Percentiles rank a stretch among this genome's conserved stretches.
Conservation (phyloP, 2,329 filamentous ascomycete genomes). For the Hymenoscyphus fructigenus region DNA sequence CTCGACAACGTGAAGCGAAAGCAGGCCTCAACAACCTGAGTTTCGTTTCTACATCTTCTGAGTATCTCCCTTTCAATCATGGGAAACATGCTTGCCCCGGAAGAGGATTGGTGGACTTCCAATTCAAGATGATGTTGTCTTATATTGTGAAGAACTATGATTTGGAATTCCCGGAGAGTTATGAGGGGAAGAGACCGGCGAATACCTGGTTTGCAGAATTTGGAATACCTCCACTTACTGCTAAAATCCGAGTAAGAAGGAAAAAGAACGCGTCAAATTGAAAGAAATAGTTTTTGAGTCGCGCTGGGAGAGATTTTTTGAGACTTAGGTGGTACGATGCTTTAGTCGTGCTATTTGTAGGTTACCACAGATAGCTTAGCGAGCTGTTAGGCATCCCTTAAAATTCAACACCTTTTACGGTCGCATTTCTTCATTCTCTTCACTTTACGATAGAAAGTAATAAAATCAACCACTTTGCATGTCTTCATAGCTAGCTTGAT, state of each 20-base stretch:
- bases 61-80: constrained; percentile 26
- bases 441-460: no score
- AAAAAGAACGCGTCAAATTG: background rate
- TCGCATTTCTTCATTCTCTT: no score
- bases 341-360: no score
- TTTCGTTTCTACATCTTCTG: constrained; percentile 24
- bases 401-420: no score
- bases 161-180: constrained; percentile 15
- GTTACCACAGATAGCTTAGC: no score
- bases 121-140: constrained; percentile 30
- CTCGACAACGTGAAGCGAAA: background rate
- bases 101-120: constrained; percentile 28
- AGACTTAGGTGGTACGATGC: no score
- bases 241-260: background rate
- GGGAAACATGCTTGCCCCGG: constrained; percentile 35
- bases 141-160: constrained; percentile 27
- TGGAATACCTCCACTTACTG: background rate
- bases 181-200: background rate
- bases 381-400: no score
- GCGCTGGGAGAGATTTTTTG: no score
- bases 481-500: no score
- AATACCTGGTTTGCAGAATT: background rate
- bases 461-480: no score
- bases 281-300: no score
- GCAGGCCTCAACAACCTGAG: background rate